Evolutionary conservation across 2,329 filamentous ascomycete species (phyloP).

Genomic region (Aspergillus piperis): DNA sequence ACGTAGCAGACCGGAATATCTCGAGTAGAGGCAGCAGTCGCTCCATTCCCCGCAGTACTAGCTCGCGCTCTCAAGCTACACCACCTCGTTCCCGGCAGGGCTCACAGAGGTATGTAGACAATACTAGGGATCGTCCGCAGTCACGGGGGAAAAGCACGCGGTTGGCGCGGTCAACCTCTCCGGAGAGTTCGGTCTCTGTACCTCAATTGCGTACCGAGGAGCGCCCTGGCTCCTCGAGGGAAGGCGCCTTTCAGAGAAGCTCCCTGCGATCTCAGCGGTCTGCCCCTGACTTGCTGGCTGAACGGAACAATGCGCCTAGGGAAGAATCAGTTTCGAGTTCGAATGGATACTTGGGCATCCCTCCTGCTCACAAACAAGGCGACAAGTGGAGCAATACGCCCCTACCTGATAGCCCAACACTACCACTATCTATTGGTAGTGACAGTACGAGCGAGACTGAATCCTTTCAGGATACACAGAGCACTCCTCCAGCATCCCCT

Average conservation of each 20-base stretch:
- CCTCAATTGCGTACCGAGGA: conserved; percentile 6
- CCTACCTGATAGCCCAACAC: conserved; percentile 38
- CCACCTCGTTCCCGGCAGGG: conserved; percentile 15
- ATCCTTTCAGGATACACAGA: not conserved
- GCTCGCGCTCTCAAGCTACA: conserved; percentile 20
- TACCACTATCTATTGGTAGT: conserved; percentile 26
- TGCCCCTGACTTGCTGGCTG: conserved; percentile 32
- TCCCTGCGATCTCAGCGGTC: conserved; percentile 34
- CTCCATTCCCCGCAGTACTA: conserved; percentile 25
- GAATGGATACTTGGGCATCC: conserved; percentile 32
- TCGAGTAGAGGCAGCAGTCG: conserved; percentile 24
- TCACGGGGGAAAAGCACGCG: conserved; percentile 13
- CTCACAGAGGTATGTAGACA: not conserved
- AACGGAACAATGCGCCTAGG: conserved; percentile 14
- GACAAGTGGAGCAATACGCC: conserved; percentile 34
- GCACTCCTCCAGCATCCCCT: conserved; percentile 10
- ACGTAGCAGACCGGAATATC: conserved; percentile 46
- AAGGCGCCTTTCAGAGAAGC: not conserved
- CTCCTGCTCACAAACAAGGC: conserved; percentile 35
- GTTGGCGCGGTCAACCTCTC: conserved; percentile 17
- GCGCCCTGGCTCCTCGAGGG: not conserved
- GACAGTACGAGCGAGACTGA: conserved; percentile 7
- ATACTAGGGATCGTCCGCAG: conserved; percentile 1
- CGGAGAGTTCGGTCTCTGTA: conserved; percentile 8
- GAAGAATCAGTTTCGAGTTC: conserved; percentile 17